A percentile compares a stretch with the other conserved stretches of the same genome.
Conservation (phyloP, 768 basidiomycete species). For the Rossbeevera mucosa region DNA sequence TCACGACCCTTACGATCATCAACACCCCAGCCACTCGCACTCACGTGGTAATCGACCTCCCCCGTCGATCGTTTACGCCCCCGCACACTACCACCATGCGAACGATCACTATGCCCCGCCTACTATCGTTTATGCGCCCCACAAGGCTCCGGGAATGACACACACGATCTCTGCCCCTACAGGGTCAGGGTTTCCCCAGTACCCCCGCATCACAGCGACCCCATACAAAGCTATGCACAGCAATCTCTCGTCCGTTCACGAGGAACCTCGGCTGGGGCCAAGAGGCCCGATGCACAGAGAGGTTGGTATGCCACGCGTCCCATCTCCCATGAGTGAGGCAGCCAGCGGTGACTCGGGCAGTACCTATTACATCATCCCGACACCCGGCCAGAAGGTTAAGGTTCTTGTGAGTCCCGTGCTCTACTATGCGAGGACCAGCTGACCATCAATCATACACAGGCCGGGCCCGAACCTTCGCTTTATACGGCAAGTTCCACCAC, state of each 20-base stretch:
- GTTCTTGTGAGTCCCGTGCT: conserved; percentile 54
- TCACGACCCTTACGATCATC: conserved; percentile 32
- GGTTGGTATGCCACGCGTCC: conserved; percentile 31
- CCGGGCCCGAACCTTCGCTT: conserved; percentile 45
- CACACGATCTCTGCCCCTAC: conserved; percentile 66
- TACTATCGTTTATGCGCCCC: conserved; percentile 52
- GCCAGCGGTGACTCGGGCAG: conserved; percentile 56
- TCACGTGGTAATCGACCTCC: conserved; percentile 37
- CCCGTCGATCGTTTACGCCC: conserved; percentile 60
- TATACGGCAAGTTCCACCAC: conserved; percentile 56
- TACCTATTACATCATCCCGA: conserved; percentile 72
- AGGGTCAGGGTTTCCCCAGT: conserved; percentile 33
- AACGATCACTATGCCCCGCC: conserved; percentile 56
- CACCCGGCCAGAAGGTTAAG: conserved; percentile 69
- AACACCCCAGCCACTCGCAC: conserved; percentile 34
- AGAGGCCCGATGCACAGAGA: conserved; percentile 28
- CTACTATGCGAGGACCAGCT: conserved; percentile 12
- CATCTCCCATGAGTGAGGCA: conserved; percentile 34
- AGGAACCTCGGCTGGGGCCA: conserved; percentile 33
- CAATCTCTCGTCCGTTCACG: conserved; percentile 34
- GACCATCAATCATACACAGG: conserved; percentile 35
- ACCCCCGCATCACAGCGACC: conserved; percentile 39
- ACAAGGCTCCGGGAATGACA: conserved; percentile 56
- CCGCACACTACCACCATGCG: conserved; percentile 37
- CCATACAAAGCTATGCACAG: conserved; percentile 40